phyloP scores from a whole-genome alignment of 2,329 filamentous ascomycete species.

The Bipolaris victoriae region DNA sequence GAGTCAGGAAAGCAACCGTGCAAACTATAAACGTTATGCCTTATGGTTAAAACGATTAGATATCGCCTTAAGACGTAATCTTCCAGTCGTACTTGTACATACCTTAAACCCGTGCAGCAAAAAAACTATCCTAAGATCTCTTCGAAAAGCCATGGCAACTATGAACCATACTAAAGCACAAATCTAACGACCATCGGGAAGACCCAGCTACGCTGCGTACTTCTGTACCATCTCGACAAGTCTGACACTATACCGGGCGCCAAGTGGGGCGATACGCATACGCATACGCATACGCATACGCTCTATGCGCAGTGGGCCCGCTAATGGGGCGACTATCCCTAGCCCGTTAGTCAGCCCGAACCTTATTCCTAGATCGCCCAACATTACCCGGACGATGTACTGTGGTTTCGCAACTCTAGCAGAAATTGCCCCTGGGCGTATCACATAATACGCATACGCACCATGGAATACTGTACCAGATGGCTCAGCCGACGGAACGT shows the following conservation, averaged over 20 bases:
- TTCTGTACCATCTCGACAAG: too few species aligned
- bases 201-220: too few species aligned
- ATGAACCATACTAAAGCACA: not conserved
- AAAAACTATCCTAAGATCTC: not conserved
- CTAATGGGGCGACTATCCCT: not conserved
- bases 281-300: conserved; percentile 4
- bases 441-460: conserved; percentile 4
- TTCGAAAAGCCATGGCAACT: not conserved
- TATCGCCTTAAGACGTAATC: not conserved
- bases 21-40: not conserved
- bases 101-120: not conserved
- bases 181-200: not conserved
- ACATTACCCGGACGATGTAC: not conserved
- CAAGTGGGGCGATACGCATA: not conserved
- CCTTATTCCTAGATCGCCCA: not conserved
- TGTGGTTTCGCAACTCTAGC: not conserved
- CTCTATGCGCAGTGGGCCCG: not conserved
- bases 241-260: not conserved
- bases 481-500: not conserved
- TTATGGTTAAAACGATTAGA: not conserved
- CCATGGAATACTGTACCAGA: not conserved
- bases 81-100: not conserved
- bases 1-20: not conserved
- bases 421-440: not conserved
- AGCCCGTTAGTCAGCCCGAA: not conserved